phyloP scores from a whole-genome alignment of 2,329 filamentous ascomycete genomes.

The Lachnellula hyalina region DNA sequence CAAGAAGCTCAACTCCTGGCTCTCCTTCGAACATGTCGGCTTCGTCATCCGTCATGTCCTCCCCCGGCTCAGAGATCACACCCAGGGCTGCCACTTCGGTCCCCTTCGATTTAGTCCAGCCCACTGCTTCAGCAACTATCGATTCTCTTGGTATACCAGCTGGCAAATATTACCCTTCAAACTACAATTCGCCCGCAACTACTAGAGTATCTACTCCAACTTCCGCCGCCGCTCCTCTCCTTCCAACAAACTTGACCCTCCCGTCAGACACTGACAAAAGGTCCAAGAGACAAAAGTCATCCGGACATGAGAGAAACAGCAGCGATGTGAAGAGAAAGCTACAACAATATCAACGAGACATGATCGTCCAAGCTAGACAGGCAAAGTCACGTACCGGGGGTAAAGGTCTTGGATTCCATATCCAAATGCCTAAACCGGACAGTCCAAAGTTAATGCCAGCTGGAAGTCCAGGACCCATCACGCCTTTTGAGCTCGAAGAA shows the following conservation, averaged over 20 bases:
- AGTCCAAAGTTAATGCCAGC: conserved; percentile 48
- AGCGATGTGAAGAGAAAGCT: conserved; percentile 47
- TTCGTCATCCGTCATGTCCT: conserved; percentile 33
- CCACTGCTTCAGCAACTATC: conserved; percentile 9
- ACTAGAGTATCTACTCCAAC: conserved; percentile 19
- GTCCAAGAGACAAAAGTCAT: conserved; percentile 28
- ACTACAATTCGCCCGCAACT: conserved; percentile 44
- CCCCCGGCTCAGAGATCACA: conserved; percentile 9
- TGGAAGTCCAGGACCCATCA: conserved; percentile 56
- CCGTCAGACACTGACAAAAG: conserved; percentile 26
- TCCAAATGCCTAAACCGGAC: conserved; percentile 38
- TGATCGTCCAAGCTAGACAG: conserved; percentile 52
- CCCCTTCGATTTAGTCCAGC: conserved; percentile 7
- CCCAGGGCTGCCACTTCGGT: conserved; percentile 7
- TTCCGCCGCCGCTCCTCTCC: conserved; percentile 18
- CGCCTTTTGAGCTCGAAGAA: conserved; percentile 52
- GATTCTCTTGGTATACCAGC: conserved; percentile 39
- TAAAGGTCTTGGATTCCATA: conserved; percentile 15
- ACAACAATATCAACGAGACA: conserved; percentile 55
- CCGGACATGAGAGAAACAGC: conserved; percentile 34
- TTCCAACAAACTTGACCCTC: conserved; percentile 26
- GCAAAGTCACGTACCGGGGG: conserved; percentile 31
- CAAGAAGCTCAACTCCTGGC: conserved; percentile 3
- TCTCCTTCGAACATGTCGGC: conserved; percentile 16
- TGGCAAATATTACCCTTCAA: conserved; percentile 60